phyloP scores from a whole-genome alignment of 352 stramenopile genomes.

The Elongisporangium undulatum region DNA sequence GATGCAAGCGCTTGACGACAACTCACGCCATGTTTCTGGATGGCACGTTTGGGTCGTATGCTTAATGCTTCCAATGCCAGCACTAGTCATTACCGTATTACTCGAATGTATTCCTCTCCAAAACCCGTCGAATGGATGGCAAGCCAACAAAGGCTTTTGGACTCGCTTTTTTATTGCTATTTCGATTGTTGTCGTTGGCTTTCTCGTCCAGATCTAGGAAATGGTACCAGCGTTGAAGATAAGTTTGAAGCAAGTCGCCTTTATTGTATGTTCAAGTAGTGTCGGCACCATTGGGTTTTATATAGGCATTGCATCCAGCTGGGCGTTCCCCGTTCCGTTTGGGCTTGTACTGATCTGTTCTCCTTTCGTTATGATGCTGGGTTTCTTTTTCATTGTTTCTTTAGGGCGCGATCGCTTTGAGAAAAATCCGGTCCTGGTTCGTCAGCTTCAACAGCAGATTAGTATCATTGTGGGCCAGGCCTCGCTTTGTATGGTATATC shows the following conservation, averaged over 20 bases:
- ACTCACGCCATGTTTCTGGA: slow-evolving; percentile 11
- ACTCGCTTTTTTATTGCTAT: slow-evolving; percentile 7
- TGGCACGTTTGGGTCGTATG: slow-evolving; percentile 10
- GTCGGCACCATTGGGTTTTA: not conserved
- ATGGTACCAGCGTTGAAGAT: no score
- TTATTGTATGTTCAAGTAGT: no score
- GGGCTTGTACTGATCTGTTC: not conserved
- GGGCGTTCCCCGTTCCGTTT: slow-evolving; percentile 21
- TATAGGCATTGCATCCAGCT: slow-evolving; percentile 5
- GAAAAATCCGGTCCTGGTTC: not conserved
- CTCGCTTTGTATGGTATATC: slow-evolving; percentile 16
- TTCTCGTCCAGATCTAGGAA: no score
- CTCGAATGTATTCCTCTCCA: slow-evolving; percentile 13
- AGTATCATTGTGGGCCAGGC: slow-evolving; percentile 2
- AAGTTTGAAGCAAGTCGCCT: no score
- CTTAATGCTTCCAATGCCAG: slow-evolving; percentile 10
- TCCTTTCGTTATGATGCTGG: not conserved
- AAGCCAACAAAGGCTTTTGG: slow-evolving; percentile 18
- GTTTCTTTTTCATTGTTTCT: not conserved
- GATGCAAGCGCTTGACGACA: slow-evolving; percentile 19
- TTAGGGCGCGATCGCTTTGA: not conserved
- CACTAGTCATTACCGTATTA: slow-evolving; percentile 10
- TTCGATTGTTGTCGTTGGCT: not conserved
- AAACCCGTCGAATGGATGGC: slow-evolving; percentile 12
- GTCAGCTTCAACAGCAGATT: slow-evolving; percentile 5